Base-by-base conservation (phyloP, 768 basidiomycete species). In the Kwoniella dejecticola region DNA sequence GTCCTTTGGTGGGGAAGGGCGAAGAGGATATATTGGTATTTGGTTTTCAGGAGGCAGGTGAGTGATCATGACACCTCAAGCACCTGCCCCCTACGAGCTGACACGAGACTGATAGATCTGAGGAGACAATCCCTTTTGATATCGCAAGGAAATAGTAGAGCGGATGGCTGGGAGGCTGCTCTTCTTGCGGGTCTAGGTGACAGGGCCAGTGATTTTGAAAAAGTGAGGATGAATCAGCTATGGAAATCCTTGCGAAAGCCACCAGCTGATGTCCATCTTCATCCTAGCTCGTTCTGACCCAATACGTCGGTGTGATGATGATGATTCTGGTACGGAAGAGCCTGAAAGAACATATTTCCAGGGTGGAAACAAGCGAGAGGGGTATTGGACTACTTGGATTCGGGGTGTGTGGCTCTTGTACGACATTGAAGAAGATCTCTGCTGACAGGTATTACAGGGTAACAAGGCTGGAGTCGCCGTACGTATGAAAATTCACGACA, bases 381-480 rank as follows among this genome's bases (percentile, higher is more conserved):
- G 71, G 71, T 13, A 71, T 75, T 27, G 74, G 74, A 1, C 56
- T 75, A 19, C 49, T 75, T 3, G 74, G 74, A 2, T 72, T 72
- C 42, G 71, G 69, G 13, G 73, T 71, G 48, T 63, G 70, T 64
- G 26, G 1, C 23, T 2, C 8, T n/a, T 31, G 3, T 40, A 23
- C 21, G 33, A 33, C 13, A 7, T 13, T 30, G 15, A 30, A 33
- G 1, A 12, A 23, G 13, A 17, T n/a, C 33, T 2, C 13, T 10
- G 30, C 44, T 59, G 63, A 60, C 27, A 19, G 11, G 6, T 26
- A 26, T 27, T 15, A 15, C 33, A 74, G 72, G 73, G 73, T 26
- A 75, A 75, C 52, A 75, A 75, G 52, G 73, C 73, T 7, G 73
- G 74, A 6, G 74, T 75, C 7, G 67, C 68, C 0, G 70, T 72